Conservation (phyloP, 257 asterid species). For the Apocynum venetum region DNA sequence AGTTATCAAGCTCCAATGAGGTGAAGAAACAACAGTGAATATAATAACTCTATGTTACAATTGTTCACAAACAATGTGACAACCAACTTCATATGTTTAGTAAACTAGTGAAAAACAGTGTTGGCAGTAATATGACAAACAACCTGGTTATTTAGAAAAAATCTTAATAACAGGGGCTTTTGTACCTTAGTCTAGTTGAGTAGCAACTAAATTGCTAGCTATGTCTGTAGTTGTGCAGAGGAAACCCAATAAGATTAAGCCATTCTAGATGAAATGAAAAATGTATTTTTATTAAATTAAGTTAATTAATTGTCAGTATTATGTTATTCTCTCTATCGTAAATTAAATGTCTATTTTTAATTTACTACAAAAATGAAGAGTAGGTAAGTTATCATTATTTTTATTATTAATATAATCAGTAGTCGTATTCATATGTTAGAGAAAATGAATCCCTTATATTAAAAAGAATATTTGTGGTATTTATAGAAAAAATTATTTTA, state of each 20-base stretch:
- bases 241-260: not conserved
- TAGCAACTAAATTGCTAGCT: not conserved
- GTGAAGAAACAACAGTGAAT: no score
- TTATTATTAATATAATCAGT: no score
- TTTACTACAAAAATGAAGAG: not conserved
- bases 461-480: not conserved
- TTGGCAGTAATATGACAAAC: no score
- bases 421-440: not conserved
- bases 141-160: no score
- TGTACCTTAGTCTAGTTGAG: not conserved
- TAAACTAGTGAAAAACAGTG: no score
- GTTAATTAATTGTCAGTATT: not conserved
- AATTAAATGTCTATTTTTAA: no score
- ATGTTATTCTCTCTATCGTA: not conserved
- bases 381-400: not conserved
- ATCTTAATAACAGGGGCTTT: not conserved
- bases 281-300: not conserved
- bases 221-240: not conserved
- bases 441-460: not conserved
- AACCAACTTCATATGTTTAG: no score
- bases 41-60: no score
- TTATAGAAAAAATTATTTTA: not conserved
- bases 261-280: not conserved
- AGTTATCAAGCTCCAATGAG: no score
- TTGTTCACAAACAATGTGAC: no score